Conservation (phyloP, 23 red algal species). For the Gracilaria domingensis region DNA sequence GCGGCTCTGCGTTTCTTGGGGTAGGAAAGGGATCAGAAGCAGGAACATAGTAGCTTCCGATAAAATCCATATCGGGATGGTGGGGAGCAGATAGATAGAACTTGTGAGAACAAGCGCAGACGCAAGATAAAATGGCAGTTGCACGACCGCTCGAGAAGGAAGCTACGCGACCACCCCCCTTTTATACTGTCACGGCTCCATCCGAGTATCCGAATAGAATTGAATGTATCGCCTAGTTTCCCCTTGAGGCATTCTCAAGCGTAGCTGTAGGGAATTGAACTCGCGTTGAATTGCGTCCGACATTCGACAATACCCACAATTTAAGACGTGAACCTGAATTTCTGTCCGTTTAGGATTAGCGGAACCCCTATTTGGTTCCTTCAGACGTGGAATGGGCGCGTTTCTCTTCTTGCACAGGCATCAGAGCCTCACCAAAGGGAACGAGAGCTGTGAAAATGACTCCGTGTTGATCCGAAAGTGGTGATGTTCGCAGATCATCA, state of each 20-base stretch:
- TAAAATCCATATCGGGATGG: constrained; percentile 39
- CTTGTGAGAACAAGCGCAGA: background rate
- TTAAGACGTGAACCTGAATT: background rate
- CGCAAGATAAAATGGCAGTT: background rate
- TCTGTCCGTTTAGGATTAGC: background rate
- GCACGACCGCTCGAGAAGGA: background rate
- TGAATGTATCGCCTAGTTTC: background rate
- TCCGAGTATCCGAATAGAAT: background rate
- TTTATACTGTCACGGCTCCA: background rate
- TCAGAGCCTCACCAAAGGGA: background rate
- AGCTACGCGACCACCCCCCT: background rate
- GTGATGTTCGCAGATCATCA: too few species aligned
- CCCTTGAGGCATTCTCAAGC: background rate
- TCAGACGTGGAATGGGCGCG: background rate
- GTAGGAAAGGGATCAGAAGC: constrained; percentile 12
- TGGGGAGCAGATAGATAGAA: background rate
- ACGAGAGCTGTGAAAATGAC: background rate
- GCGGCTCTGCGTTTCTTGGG: constrained; percentile 21
- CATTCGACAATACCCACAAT: background rate
- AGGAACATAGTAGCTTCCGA: constrained; percentile 49
- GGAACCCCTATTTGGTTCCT: background rate
- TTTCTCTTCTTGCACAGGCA: background rate
- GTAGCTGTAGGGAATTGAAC: background rate
- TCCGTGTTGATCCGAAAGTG: too few species aligned
- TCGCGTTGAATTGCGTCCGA: too few species aligned